Conservation (phyloP, 2,329 filamentous ascomycete species). For the Trichothecium sympodiale region DNA sequence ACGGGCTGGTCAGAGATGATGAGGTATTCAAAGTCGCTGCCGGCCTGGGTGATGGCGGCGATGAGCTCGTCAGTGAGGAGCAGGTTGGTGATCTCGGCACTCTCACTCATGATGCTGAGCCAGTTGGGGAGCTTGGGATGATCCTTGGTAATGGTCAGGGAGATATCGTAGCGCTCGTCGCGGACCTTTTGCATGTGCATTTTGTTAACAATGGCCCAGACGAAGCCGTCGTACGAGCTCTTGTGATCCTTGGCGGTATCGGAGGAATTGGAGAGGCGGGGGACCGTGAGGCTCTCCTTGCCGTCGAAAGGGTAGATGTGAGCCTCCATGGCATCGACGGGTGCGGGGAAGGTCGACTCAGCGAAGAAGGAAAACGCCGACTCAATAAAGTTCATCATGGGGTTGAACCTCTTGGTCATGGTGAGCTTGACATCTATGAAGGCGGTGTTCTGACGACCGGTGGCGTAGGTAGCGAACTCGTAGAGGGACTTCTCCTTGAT, state of each 20-base stretch:
- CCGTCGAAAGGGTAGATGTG: slow-evolving; percentile 85
- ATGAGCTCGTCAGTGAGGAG: slow-evolving; percentile 82
- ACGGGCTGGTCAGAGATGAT: slow-evolving; percentile 82
- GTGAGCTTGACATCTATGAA: slow-evolving; percentile 80
- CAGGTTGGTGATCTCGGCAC: slow-evolving; percentile 81
- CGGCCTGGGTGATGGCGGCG: slow-evolving; percentile 66
- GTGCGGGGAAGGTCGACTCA: slow-evolving; percentile 58
- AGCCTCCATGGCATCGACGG: slow-evolving; percentile 65
- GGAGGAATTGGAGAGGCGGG: slow-evolving; percentile 46
- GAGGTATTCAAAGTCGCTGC: slow-evolving; percentile 79
- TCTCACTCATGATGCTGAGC: slow-evolving; percentile 94
- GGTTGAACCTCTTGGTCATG: slow-evolving; percentile 81
- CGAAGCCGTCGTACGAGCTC: slow-evolving; percentile 77
- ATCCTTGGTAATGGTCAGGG: slow-evolving; percentile 87
- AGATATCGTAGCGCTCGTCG: slow-evolving; percentile 89
- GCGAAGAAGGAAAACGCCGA: slow-evolving; percentile 62
- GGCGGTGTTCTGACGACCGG: slow-evolving; percentile 84
- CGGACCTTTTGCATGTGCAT: slow-evolving; percentile 80
- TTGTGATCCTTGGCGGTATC: slow-evolving; percentile 45
- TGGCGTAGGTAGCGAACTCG: slow-evolving; percentile 80
- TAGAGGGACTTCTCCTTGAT: slow-evolving; percentile 81
- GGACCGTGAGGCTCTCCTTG: slow-evolving; percentile 70
- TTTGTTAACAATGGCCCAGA: slow-evolving; percentile 95
- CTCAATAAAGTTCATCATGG: slow-evolving; percentile 52
- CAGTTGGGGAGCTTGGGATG: slow-evolving; percentile 79